Base-by-base conservation (phyloP, 1,284 basidiomycete species). In the Sporisorium graminicola region DNA sequence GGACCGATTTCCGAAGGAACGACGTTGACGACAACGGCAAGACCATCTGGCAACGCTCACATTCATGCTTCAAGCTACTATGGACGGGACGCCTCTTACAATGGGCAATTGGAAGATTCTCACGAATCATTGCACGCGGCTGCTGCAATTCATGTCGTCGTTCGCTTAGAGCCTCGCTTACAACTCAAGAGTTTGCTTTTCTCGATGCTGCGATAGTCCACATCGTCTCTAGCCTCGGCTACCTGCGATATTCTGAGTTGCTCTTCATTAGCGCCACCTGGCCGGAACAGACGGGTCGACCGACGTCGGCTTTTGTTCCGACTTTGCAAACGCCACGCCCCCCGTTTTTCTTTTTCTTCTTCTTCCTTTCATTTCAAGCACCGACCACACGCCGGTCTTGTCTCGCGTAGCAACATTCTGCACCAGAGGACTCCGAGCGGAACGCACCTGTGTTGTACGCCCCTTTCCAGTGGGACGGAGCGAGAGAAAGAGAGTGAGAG, bases 401-500 rank as follows among this genome's bases (percentile, higher is more conserved):
- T 58, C 56, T 49, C 46, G 46, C 46, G 16, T 58, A 58, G 56
- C 26, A 27, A 20, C 7, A 42, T 42, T 31, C 35, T 35, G 35
- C 35, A 35, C 35, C 8, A 35, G 14, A 35, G 14, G 7, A 35
- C 35, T 35, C 35, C 35, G 35, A 14, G 10, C n/a, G n/a, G n/a
- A n/a, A n/a, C n/a, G n/a, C n/a, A n/a, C n/a, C n/a, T n/a, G n/a
- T n/a, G n/a, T n/a, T n/a, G n/a, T n/a, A n/a, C n/a, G n/a, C n/a
- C n/a, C n/a, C n/a, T n/a, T n/a, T n/a, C n/a, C n/a, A n/a, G n/a
- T n/a, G n/a, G n/a, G n/a, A n/a, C n/a, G n/a, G n/a, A n/a, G n/a
- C n/a, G n/a, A n/a, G n/a, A n/a, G n/a, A n/a, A 35, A 5, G 29
- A 31, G 29, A 31, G 29, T 5, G 29, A 31, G 29, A 31, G 10